phyloP scores from a whole-genome alignment of 345 rosid species.

The Abelmoschus esculentus region DNA sequence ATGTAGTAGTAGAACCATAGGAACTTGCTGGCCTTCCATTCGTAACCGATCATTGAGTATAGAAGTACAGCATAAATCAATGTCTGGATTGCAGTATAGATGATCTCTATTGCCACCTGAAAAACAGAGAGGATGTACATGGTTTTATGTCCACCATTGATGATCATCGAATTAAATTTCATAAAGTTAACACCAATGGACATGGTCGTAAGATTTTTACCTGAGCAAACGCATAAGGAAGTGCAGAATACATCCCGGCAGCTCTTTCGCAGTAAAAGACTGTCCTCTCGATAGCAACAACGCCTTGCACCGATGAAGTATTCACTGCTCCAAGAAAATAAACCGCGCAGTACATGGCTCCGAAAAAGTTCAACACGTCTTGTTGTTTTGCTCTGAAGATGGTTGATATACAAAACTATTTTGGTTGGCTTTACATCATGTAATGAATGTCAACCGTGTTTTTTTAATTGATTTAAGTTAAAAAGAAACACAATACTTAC shows the following conservation, averaged over 20 bases:
- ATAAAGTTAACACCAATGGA: too few species aligned
- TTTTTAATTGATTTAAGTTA: neutral
- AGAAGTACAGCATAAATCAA: constrained; percentile 42
- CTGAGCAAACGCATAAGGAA: constrained; percentile 53
- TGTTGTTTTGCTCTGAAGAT: constrained; percentile 38
- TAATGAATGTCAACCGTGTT: neutral
- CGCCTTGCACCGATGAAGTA: constrained; percentile 42
- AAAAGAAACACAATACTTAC: constrained; percentile 16
- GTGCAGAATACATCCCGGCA: constrained; percentile 65
- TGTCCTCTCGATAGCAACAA: constrained; percentile 57
- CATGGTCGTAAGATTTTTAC: too few species aligned
- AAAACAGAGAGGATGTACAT: too few species aligned
- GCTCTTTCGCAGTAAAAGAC: constrained; percentile 69
- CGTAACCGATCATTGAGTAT: constrained; percentile 67
- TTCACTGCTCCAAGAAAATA: constrained; percentile 55
- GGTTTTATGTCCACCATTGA: too few species aligned
- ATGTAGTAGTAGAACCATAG: constrained; percentile 63
- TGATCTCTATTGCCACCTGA: constrained; percentile 59
- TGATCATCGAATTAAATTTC: too few species aligned
- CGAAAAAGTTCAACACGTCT: constrained; percentile 59
- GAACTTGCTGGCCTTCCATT: constrained; percentile 48
- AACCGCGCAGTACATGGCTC: constrained; percentile 66
- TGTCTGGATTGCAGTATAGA: constrained; percentile 51
- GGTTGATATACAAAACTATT: too few species aligned
- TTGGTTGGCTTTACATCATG: too few species aligned